Conservation (phyloP, 1,284 basidiomycete species). For the Apiotrichum sp. region DNA sequence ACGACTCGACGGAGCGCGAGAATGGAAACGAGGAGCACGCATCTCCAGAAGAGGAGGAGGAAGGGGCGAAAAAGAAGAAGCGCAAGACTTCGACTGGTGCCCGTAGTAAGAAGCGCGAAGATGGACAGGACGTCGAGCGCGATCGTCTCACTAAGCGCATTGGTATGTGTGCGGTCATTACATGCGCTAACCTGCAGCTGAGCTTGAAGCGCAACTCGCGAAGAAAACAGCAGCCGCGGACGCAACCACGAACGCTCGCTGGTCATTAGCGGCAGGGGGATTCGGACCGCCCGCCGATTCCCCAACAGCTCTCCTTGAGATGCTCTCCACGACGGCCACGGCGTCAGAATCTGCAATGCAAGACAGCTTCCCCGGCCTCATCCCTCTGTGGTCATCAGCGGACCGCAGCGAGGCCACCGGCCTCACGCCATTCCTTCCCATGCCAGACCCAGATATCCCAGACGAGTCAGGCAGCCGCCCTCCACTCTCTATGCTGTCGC, state of each 20-base stretch:
- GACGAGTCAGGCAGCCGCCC: background rate
- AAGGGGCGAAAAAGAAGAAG: slow-evolving; percentile 30
- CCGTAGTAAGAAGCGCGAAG: slow-evolving; percentile 19
- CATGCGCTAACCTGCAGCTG: slow-evolving; percentile 5
- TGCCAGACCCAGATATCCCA: slow-evolving; percentile 3
- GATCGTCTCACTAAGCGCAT: slow-evolving; percentile 33
- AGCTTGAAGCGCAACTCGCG: slow-evolving; percentile 15
- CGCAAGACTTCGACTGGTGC: slow-evolving; percentile 25
- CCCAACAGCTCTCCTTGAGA: slow-evolving; percentile 40
- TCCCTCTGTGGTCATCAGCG: slow-evolving; percentile 9
- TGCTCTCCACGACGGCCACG: slow-evolving; percentile 34
- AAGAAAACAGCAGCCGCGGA: background rate
- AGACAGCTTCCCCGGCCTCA: background rate
- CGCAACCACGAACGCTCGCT: background rate
- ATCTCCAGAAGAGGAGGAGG: slow-evolving; percentile 17
- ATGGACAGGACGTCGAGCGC: slow-evolving; percentile 28
- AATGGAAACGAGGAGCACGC: slow-evolving; percentile 1
- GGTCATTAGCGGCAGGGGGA: background rate
- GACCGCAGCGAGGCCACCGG: slow-evolving; percentile 20
- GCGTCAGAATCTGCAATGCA: background rate
- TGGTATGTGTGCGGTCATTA: slow-evolving; percentile 20
- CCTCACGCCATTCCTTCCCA: slow-evolving; percentile 18
- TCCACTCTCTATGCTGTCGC: slow-evolving; percentile 24
- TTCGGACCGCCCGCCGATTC: slow-evolving; percentile 12
- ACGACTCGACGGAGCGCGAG: slow-evolving; percentile 26